Base-by-base conservation (phyloP, 495 filamentous ascomycete genomes). In the Arthonia radiata region DNA sequence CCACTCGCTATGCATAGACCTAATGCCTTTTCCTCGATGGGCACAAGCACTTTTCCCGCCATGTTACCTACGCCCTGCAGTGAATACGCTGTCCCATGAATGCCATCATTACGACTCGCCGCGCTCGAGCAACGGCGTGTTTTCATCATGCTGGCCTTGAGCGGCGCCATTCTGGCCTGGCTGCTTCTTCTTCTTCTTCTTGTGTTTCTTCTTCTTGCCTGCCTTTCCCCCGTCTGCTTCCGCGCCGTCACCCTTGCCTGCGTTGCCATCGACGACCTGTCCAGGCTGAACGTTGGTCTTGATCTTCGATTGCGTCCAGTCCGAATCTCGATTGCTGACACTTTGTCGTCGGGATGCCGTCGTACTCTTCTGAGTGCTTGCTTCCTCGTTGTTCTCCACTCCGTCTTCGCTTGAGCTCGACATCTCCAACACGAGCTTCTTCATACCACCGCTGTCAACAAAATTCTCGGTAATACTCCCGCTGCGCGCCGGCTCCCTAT, bases 391-490 rank as follows among this genome's bases (percentile, higher is more conserved):
- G 19, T n/a, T n/a, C 19, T 22, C 6, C 19, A 7, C 6, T 11
- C 19, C 19, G 19, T 22, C 6, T 11, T 22, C 19, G 19, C 19
- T n/a, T n/a, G n/a, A 22, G 7, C 11, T 11, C 12, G 59, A 71
- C 21, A 71, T 66, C 36, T 82, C 73, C 7, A 92, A 60, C 6
- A 92, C 67, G 7, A 86, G 65, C 50, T 92, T 92, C 23, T 71
- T 68, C 17, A 89, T 59, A 2, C 80, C 80, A 24, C 73, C 71
- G 7, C 72, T 55, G 42, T 90, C 77, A 19, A 89, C 52, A 12
- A 81, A 59, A 38, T 81, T 80, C 47, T 90, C 79, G 0, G 78
- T 83, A 38, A 92, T 90, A 45, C 71, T 81, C 7, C 81, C 81
- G 37, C 72, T 81, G 18, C 78, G 64, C 1, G 74, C 72, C 18